phyloP scores from a whole-genome alignment of 164 flowering plant genomes.

The Aristolochia californica region DNA sequence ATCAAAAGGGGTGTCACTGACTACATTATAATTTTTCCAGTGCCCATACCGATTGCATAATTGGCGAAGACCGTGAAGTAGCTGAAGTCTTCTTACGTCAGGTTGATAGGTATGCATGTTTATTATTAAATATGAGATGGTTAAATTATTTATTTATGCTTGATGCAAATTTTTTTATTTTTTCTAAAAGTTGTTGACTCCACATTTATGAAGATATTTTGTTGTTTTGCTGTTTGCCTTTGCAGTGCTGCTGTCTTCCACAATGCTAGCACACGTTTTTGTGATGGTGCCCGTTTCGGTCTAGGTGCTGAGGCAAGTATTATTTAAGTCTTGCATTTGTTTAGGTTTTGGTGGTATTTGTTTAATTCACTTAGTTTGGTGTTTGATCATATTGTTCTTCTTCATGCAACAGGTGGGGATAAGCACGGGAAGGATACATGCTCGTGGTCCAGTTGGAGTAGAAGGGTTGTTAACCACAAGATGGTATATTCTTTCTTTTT shows the following conservation, averaged over 20 bases:
- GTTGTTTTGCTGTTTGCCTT: constrained; percentile 2
- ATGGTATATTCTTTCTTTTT: constrained; percentile 47
- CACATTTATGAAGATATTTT: not conserved
- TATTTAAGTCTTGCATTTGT: not conserved
- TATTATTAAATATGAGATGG: not conserved
- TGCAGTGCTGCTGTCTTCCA: constrained; percentile 97
- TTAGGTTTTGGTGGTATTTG: not conserved
- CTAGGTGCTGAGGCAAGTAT: constrained; percentile 92
- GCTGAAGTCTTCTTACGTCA: constrained; percentile 64
- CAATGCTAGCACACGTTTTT: constrained; percentile 96
- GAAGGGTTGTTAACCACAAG: constrained; percentile 89
- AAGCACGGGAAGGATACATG: constrained; percentile 94
- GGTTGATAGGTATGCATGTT: constrained; percentile 70
- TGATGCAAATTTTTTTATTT: not conserved
- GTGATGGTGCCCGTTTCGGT: constrained; percentile 97
- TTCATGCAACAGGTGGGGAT: constrained; percentile 67
- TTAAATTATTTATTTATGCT: not conserved
- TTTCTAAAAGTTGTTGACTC: not conserved
- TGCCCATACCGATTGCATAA: constrained; percentile 87
- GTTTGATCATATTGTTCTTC: constrained; percentile 4
- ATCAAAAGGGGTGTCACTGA: no score
- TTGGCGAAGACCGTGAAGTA: constrained; percentile 66
- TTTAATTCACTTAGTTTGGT: not conserved
- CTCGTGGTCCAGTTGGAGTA: constrained; percentile 98
- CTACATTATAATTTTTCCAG: constrained; percentile 30